These are phyloP conservation scores for Eimeria maxima DNA, from an alignment of 169 alveolate genomes.

Conservation along the genomic window DNA sequence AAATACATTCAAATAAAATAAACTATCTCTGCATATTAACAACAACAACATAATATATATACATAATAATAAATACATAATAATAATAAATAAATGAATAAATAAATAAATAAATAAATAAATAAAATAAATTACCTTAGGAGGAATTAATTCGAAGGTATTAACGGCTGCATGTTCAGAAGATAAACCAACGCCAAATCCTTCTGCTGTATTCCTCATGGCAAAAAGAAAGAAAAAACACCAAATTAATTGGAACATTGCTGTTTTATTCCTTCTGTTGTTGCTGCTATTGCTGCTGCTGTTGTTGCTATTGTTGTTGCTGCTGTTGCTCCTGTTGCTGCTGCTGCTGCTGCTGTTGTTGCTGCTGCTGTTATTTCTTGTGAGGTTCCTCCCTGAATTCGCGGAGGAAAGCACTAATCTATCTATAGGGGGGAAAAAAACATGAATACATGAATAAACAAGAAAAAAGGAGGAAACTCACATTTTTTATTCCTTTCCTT, in stretches of 20 bases:
- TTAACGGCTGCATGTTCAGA: neutral
- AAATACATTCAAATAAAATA: too few relatives aligned
- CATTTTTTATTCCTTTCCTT: too few relatives aligned
- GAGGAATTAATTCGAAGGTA: constrained; percentile 57
- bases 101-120: too few relatives aligned
- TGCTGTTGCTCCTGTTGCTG: too few relatives aligned
- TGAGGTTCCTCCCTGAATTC: neutral
- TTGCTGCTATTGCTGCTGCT: neutral
- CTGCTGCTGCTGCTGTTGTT: too few relatives aligned
- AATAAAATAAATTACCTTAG: constrained; percentile 23
- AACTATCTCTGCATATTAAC: too few relatives aligned
- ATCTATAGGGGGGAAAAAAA: neutral
- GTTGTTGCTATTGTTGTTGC: too few relatives aligned
- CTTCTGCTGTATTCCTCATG: neutral
- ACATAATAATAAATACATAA: too few relatives aligned
- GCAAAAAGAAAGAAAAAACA: neutral
- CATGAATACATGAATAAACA: neutral
- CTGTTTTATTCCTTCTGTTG: neutral
- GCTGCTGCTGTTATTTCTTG: neutral
- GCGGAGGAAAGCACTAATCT: neutral
- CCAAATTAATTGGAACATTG: neutral
- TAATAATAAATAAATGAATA: too few relatives aligned
- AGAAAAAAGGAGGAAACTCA: neutral
- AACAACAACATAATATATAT: too few relatives aligned
- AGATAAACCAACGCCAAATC: constrained; percentile 5